A percentile compares a stretch with the other conserved stretches of the same genome.
Evolutionary conservation across 257 asterid genomes (phyloP).

Genomic region (Verbena officinalis): DNA sequence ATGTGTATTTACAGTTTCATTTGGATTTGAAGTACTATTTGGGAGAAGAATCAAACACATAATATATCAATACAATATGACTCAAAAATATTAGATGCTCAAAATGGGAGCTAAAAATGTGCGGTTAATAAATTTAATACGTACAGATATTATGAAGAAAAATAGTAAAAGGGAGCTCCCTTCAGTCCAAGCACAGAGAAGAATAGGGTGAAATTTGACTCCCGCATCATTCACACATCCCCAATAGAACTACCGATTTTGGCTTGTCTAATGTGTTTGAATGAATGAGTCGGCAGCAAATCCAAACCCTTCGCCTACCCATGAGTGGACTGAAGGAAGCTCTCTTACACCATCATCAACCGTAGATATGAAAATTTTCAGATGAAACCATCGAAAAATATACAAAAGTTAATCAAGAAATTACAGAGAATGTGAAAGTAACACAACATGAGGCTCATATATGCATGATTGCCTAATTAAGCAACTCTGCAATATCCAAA

Average conservation of each 20-base stretch:
- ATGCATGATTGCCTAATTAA: too few relatives aligned
- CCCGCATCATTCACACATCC: slow-evolving; percentile 83
- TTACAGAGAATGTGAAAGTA: not conserved
- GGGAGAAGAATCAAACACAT: too few relatives aligned
- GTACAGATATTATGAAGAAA: too few relatives aligned
- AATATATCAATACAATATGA: too few relatives aligned
- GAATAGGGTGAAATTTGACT: slow-evolving; percentile 61
- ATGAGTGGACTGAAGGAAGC: slow-evolving; percentile 80
- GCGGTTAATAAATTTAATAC: too few relatives aligned
- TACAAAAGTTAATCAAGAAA: not conserved
- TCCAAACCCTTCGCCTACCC: slow-evolving; percentile 50
- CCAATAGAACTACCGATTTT: slow-evolving; percentile 26
- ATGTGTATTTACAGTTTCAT: too few relatives aligned
- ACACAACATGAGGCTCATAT: too few relatives aligned
- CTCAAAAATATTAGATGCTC: too few relatives aligned
- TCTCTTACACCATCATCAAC: slow-evolving; percentile 38
- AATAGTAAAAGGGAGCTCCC: slow-evolving; percentile 76
- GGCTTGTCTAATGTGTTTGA: slow-evolving; percentile 45
- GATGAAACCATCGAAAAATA: not conserved
- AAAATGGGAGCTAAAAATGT: too few relatives aligned
- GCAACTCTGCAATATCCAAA: too few relatives aligned
- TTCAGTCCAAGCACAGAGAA: slow-evolving; percentile 83
- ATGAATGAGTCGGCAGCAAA: slow-evolving; percentile 83
- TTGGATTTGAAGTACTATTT: too few relatives aligned
- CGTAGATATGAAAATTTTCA: too few relatives aligned